Conservation (phyloP, 1,284 basidiomycete genomes). For the Ceratobasidium sp. region DNA sequence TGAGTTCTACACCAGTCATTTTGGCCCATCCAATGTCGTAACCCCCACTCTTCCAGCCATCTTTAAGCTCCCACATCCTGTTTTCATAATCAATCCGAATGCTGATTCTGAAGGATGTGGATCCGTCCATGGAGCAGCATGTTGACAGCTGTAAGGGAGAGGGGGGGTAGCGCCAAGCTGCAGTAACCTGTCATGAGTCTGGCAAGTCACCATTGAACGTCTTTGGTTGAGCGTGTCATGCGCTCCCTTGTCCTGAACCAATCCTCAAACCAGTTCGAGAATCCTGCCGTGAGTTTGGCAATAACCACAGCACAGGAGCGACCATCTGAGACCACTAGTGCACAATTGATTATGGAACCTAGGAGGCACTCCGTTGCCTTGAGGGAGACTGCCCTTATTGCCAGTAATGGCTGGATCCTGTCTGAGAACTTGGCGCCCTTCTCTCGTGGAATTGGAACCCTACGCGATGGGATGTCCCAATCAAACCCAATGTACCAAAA, state of each 20-base stretch:
- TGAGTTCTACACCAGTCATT: slow-evolving; percentile 58
- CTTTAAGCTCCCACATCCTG: background rate
- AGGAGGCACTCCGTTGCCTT: slow-evolving; percentile 9
- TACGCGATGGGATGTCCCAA: slow-evolving; percentile 22
- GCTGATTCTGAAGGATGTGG: slow-evolving; percentile 40
- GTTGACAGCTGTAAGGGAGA: background rate
- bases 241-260: background rate
- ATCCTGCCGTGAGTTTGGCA: background rate
- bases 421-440: slow-evolving; percentile 43
- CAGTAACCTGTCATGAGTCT: slow-evolving; percentile 10
- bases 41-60: slow-evolving; percentile 17
- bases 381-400: background rate
- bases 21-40: slow-evolving; percentile 44
- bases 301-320: slow-evolving; percentile 8
- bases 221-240: background rate
- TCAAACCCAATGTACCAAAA: slow-evolving; percentile 41
- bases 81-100: background rate
- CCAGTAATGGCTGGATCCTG: background rate
- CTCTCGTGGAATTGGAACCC: slow-evolving; percentile 20
- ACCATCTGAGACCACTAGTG: slow-evolving; percentile 1
- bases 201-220: background rate
- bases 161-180: background rate
- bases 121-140: slow-evolving; percentile 32
- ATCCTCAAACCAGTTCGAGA: background rate
- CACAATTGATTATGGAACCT: slow-evolving; percentile 39